A percentile compares a stretch with the other conserved stretches of the same genome.
These are phyloP conservation scores for Flaveria robusta DNA, from an alignment of 129 eudicot genomes.

Conservation along the genomic window DNA sequence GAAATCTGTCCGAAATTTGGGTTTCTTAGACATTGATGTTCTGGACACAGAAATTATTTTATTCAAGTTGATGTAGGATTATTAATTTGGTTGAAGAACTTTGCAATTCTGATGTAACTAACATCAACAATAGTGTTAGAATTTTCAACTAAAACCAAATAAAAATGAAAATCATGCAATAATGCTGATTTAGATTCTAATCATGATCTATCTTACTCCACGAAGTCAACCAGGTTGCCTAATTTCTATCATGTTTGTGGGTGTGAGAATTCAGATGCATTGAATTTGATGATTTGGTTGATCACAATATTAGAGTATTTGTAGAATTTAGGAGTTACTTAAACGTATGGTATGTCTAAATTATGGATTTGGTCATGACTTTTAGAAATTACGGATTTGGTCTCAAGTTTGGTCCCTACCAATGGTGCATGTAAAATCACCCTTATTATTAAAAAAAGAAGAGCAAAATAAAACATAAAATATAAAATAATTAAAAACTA, in stretches of 20 bases:
- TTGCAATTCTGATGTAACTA: not conserved
- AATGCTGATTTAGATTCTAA: constrained; percentile 9
- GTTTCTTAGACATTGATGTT: not conserved
- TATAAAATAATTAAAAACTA: too few relatives aligned
- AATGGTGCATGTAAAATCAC: too few relatives aligned
- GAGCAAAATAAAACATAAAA: too few relatives aligned
- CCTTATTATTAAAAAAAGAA: too few relatives aligned
- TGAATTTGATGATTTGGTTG: constrained; percentile 63
- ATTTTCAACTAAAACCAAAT: not conserved
- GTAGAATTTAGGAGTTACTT: not conserved
- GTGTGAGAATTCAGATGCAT: constrained; percentile 50
- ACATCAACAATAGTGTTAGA: not conserved
- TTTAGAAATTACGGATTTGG: not conserved
- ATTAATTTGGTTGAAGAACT: not conserved
- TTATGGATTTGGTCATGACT: not conserved
- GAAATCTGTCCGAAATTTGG: not conserved
- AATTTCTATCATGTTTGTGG: constrained; percentile 34
- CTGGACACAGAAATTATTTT: too few relatives aligned
- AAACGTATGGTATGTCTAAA: too few relatives aligned
- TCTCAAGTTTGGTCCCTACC: too few relatives aligned
- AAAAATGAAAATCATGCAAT: not conserved
- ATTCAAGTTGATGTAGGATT: not conserved
- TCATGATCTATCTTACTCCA: not conserved
- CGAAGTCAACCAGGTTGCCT: constrained; percentile 7
- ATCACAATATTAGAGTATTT: not conserved